Percentiles rank a stretch among this genome's conserved stretches.
Evolutionary conservation across 73 alveolate species (phyloP).

Genomic region (Paramecium octaurelia): DNA sequence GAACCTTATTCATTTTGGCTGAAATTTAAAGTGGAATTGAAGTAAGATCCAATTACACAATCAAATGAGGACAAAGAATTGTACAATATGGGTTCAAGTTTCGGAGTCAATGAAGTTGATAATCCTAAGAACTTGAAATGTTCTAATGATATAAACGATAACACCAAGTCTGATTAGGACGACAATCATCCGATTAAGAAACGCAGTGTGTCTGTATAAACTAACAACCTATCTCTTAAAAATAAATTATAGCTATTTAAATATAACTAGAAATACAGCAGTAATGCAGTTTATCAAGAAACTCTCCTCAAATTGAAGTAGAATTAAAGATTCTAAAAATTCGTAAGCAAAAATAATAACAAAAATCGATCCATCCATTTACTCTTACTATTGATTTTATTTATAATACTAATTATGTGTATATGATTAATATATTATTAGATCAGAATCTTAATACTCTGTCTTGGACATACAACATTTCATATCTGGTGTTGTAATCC

Average conservation of each 20-base stretch:
- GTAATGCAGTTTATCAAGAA: not conserved
- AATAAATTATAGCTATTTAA: not conserved
- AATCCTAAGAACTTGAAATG: too few relatives aligned
- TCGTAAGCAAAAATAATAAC: not conserved
- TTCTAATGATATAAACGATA: not conserved
- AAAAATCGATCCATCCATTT: not conserved
- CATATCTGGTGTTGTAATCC: conserved; percentile 59
- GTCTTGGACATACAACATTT: conserved; percentile 50
- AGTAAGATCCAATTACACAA: not conserved
- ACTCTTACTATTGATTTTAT: not conserved
- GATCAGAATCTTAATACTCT: conserved; percentile 59
- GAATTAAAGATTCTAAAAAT: not conserved
- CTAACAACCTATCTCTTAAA: not conserved
- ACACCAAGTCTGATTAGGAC: not conserved
- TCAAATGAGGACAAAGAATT: not conserved
- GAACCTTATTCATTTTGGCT: not conserved
- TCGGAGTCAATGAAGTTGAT: not conserved
- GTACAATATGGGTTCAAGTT: not conserved
- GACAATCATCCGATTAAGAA: not conserved
- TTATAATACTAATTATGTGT: not conserved
- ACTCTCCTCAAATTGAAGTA: not conserved
- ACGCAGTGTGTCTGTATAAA: not conserved
- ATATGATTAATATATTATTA: not conserved
- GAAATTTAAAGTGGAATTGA: not conserved
- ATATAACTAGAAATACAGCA: not conserved